Evolutionary conservation across 441 rosid genomes (phyloP).

Genomic region (Gossypium lobatum): DNA sequence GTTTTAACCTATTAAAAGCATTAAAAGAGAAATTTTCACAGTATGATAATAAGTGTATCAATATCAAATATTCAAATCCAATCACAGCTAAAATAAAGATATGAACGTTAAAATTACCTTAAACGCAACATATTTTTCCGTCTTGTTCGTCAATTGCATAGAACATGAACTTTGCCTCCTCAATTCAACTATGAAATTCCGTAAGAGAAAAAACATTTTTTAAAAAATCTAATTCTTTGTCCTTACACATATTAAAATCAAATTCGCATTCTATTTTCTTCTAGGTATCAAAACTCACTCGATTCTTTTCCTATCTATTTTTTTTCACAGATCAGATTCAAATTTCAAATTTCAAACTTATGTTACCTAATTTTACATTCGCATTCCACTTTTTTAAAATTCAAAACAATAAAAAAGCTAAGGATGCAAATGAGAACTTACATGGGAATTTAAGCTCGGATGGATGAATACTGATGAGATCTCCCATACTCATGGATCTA

Average conservation of each 20-base stretch:
- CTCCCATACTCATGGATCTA: constrained; percentile 45
- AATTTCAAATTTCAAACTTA: not conserved
- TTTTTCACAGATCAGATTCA: not conserved
- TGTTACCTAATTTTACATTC: not conserved
- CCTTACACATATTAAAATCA: not conserved
- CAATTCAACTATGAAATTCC: constrained; percentile 57
- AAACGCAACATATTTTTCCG: constrained; percentile 68
- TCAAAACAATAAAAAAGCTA: constrained; percentile 13
- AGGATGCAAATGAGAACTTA: constrained; percentile 26
- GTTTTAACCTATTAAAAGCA: constrained; percentile 58
- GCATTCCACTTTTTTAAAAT: not conserved
- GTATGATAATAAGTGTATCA: not conserved
- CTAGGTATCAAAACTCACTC: not conserved
- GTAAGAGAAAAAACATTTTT: not conserved
- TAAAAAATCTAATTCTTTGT: not conserved
- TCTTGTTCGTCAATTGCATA: constrained; percentile 60
- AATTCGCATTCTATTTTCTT: not conserved
- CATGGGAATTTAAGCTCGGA: constrained; percentile 70
- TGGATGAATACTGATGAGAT: constrained; percentile 61
- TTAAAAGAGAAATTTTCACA: not conserved
- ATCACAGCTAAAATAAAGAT: not conserved
- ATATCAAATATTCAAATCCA: constrained; percentile 15
- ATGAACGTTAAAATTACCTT: constrained; percentile 37
- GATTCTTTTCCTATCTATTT: not conserved
- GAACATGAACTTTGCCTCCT: constrained; percentile 76